Evolutionary conservation across 2,329 filamentous ascomycete genomes (phyloP), one percentile per base, ranked within the genome.

Genomic region (Ophidiomyces ophidiicola): DNA sequence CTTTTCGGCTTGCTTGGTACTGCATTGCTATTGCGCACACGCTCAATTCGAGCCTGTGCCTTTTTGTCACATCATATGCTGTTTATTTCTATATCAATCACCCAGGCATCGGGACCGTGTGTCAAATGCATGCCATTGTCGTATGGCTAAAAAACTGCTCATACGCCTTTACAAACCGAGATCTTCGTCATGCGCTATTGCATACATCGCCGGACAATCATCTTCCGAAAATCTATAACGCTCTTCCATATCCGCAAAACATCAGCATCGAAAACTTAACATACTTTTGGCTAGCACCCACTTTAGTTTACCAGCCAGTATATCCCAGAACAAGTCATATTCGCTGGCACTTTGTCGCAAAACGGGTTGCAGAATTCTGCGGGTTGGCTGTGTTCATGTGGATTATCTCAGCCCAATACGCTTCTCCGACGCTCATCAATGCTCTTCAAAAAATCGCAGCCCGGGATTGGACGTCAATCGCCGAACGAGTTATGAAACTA

Each of bases 201-300:
- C 82, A 92, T 53, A 82, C 85, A 39, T 76, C 81, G 42, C 53
- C 58, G 7, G 71, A 79, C 36, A 74, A 76, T 32, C 70, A 74
- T 17, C 67, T 94, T 3, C 90, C 90, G 1, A 78, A 83, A 25
- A 69, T 96, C 17, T 98, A 96, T 64, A 68, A 71, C 8, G 57
- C 74, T 39, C 93, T 86, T 52, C 83, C 88, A 0, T 98, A 98
- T 57, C 90, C 90, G 0, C 63, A 74, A 33, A 98, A 96, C 59
- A 83, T 98, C 59, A 93, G 86, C 2, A 71, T 94, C 49, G 64
- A 70, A 36, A 98, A 96, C 56, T 67, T 98, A 18, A 76, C 75
- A 42, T 98, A 96, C 63, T 98, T 98, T 60, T 96, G 90, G 88
- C 88, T 87, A 78, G 90, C 88, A 0, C 90, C 90, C 0, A 98